Conservation (phyloP, 345 rosid genomes). For the Fremontodendron californicum region DNA sequence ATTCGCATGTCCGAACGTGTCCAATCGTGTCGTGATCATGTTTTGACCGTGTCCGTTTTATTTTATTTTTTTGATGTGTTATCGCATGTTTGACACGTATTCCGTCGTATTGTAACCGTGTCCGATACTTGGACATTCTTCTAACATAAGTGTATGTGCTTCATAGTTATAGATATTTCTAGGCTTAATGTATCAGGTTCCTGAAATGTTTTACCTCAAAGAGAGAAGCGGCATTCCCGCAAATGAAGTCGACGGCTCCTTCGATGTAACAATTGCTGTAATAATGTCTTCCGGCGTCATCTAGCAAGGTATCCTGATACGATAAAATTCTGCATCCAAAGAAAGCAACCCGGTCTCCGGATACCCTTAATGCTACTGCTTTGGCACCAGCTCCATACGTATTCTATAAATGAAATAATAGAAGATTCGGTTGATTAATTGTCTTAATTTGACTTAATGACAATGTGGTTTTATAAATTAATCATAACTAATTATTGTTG, state of each 20-base stretch:
- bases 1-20: too few species aligned
- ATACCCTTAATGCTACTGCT: slow-evolving; percentile 14
- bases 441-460: not conserved
- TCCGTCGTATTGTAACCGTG: too few species aligned
- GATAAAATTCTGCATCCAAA: slow-evolving; percentile 3
- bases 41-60: too few species aligned
- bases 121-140: too few species aligned
- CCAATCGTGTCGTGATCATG: too few species aligned
- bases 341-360: slow-evolving; percentile 1
- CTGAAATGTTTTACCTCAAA: not conserved
- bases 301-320: slow-evolving; percentile 9
- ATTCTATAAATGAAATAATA: not conserved
- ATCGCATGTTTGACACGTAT: too few species aligned
- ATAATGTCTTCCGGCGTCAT: slow-evolving; percentile 11
- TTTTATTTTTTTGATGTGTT: too few species aligned
- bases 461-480: too few species aligned
- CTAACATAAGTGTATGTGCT: too few species aligned
- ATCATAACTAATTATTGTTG: too few species aligned
- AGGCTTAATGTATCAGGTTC: not conserved
- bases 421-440: not conserved
- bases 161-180: too few species aligned
- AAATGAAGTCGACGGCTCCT: too few species aligned
- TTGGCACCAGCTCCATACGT: slow-evolving; percentile 1
- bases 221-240: slow-evolving; percentile 4
- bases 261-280: slow-evolving; percentile 11